These are phyloP conservation scores for Spinellus fusiger DNA, from an alignment of 192 early-diverging fungal genomes.

Conservation along the genomic window DNA sequence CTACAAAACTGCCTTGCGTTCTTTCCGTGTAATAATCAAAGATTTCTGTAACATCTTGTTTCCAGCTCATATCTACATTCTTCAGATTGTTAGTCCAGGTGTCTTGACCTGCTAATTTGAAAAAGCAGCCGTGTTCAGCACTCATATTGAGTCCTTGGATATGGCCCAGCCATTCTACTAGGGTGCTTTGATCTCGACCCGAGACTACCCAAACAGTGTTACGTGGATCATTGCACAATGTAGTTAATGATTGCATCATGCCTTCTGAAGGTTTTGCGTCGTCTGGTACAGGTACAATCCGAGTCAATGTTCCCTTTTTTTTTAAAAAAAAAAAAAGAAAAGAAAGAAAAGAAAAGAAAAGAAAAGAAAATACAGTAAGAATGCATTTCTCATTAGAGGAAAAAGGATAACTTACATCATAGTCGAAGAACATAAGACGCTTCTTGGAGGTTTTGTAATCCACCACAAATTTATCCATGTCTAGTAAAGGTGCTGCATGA, in stretches of 20 bases:
- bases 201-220: slow-evolving; percentile 92
- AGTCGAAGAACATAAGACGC: slow-evolving; percentile 92
- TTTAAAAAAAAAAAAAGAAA: neutral
- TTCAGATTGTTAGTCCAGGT: slow-evolving; percentile 54
- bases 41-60: slow-evolving; percentile 73
- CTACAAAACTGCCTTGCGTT: slow-evolving; percentile 78
- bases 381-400: neutral
- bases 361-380: no score
- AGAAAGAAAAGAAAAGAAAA: neutral
- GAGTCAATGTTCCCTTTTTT: slow-evolving; percentile 87
- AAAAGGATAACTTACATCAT: slow-evolving; percentile 58
- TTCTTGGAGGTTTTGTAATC: slow-evolving; percentile 56
- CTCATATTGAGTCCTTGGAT: slow-evolving; percentile 63
- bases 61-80: slow-evolving; percentile 72
- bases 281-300: slow-evolving; percentile 82
- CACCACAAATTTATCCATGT: slow-evolving; percentile 29
- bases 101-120: slow-evolving; percentile 57
- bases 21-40: slow-evolving; percentile 85
- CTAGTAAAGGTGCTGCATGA: slow-evolving; percentile 38
- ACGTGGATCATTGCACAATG: slow-evolving; percentile 66
- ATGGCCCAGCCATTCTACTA: slow-evolving; percentile 85
- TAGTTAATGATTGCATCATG: slow-evolving; percentile 73
- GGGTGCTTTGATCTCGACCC: slow-evolving; percentile 78
- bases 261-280: slow-evolving; percentile 82
- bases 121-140: slow-evolving; percentile 87